These are phyloP conservation scores for Naganishia vaughanmartiniae DNA, from an alignment of 768 basidiomycete genomes.

Conservation along the genomic window DNA sequence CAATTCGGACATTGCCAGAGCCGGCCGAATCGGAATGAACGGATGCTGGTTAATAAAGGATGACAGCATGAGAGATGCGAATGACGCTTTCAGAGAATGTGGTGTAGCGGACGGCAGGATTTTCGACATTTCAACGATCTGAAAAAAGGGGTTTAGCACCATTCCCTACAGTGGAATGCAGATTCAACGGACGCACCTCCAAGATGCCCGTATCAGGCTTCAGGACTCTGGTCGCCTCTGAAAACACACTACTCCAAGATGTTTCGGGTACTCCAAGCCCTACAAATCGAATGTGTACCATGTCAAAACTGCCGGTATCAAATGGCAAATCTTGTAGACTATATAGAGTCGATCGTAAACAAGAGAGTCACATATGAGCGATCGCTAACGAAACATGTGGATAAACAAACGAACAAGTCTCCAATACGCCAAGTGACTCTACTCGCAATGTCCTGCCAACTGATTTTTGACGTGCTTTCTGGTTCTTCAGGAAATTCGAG, in stretches of 20 bases:
- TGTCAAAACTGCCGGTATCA: conserved; percentile 49
- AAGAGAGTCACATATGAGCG: neutral
- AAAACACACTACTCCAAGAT: conserved; percentile 43
- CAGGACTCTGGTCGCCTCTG: conserved; percentile 46
- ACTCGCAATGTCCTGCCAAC: conserved; percentile 40
- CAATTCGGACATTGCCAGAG: conserved; percentile 33
- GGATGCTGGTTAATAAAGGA: conserved; percentile 43
- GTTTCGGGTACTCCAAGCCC: conserved; percentile 47
- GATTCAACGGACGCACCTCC: conserved; percentile 34
- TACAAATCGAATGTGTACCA: conserved; percentile 48
- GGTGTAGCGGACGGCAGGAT: conserved; percentile 34
- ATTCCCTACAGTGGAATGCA: conserved; percentile 29
- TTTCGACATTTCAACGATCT: conserved; percentile 41
- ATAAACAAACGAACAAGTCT: conserved; percentile 41
- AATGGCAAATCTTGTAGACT: conserved; percentile 48
- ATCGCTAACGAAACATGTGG: neutral
- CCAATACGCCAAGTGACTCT: conserved; percentile 46
- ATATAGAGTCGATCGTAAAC: neutral
- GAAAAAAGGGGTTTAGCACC: neutral
- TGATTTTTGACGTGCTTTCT: neutral
- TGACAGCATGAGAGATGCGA: conserved; percentile 40
- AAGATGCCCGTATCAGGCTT: conserved; percentile 41
- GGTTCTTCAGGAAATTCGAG: neutral
- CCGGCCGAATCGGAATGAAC: conserved; percentile 39
- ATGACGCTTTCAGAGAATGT: conserved; percentile 36